These are phyloP conservation scores for Lizonia empirigonia DNA, from an alignment of 2,329 filamentous ascomycete genomes.

Conservation along the genomic window DNA sequence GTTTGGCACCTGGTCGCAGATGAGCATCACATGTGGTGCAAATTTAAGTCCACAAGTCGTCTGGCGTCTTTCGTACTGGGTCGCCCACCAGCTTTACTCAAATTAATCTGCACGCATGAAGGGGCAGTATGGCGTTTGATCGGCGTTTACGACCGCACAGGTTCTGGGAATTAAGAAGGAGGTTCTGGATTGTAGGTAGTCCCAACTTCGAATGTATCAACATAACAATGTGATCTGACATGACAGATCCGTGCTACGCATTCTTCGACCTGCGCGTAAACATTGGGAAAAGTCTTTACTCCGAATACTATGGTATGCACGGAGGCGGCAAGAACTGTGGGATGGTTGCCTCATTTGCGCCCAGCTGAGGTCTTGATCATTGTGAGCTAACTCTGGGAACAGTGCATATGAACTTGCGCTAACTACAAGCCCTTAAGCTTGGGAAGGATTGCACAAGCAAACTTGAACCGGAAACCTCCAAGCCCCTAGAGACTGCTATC, in stretches of 20 bases:
- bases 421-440: neutral
- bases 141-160: conserved; percentile 6
- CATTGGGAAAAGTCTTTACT: neutral
- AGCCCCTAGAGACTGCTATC: neutral
- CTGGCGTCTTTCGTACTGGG: neutral
- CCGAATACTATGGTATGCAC: neutral
- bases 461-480: neutral
- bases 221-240: conserved; percentile 23
- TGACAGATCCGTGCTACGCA: conserved; percentile 5
- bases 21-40: conserved; percentile 18
- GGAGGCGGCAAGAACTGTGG: neutral
- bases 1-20: conserved; percentile 59
- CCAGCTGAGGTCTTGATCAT: neutral
- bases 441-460: neutral
- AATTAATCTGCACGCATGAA: no score
- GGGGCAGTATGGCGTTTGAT: conserved; percentile 19
- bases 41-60: neutral
- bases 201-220: conserved; percentile 14
- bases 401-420: conserved; percentile 3
- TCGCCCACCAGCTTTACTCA: no score
- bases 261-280: neutral
- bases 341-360: neutral
- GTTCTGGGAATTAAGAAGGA: neutral
- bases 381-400: neutral
- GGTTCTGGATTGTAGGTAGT: conserved; percentile 31